Conservation (phyloP, 208 protist genomes). For the Naegleria fowleri region DNA sequence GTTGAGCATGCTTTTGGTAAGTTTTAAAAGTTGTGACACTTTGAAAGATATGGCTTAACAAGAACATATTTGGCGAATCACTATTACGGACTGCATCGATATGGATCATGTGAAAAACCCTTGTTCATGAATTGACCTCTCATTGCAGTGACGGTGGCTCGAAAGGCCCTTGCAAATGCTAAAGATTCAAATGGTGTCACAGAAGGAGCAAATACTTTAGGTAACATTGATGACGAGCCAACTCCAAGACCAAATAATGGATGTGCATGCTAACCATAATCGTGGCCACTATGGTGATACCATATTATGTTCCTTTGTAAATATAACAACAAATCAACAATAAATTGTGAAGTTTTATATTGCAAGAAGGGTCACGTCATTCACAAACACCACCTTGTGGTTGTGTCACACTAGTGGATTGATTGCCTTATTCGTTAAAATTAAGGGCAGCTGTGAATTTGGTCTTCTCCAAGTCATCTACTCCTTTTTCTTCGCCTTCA, state of each 20-base stretch:
- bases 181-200: not conserved
- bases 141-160: not conserved
- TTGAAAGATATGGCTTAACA: too few species aligned
- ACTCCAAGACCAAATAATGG: not conserved
- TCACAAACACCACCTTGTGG: too few species aligned
- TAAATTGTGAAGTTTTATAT: too few species aligned
- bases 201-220: not conserved
- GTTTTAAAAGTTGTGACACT: slow-evolving; percentile 23
- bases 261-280: not conserved
- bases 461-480: not conserved
- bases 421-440: too few species aligned
- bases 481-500: not conserved
- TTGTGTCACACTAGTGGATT: too few species aligned
- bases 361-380: too few species aligned
- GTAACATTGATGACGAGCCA: not conserved
- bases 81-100: too few species aligned
- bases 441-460: not conserved
- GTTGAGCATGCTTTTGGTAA: slow-evolving; percentile 75
- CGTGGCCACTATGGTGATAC: not conserved
- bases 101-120: too few species aligned
- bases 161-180: not conserved
- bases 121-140: too few species aligned
- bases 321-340: too few species aligned
- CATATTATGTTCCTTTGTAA: too few species aligned
- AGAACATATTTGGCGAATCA: too few species aligned